phyloP scores from a whole-genome alignment of 805 yeast genomes.

The Ogataea nonfermentans region DNA sequence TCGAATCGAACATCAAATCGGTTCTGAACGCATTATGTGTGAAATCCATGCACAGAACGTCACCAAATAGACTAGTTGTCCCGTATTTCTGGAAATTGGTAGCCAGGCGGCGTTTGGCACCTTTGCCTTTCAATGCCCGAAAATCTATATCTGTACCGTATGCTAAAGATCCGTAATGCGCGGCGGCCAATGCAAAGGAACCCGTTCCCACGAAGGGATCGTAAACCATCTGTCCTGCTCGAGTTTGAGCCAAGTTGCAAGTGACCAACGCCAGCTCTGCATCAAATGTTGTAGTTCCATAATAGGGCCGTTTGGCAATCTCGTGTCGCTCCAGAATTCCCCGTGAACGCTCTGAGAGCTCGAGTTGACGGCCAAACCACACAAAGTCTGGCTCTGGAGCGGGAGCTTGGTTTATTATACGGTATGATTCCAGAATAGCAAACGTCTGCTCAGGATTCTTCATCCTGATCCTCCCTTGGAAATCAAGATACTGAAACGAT shows the following conservation, averaged over 20 bases:
- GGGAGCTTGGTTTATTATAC: conserved; percentile 30
- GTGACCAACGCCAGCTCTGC: conserved; percentile 87
- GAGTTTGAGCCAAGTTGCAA: conserved; percentile 80
- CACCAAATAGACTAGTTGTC: conserved; percentile 57
- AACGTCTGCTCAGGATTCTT: conserved; percentile 71
- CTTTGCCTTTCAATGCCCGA: conserved; percentile 70
- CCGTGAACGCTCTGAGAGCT: conserved; percentile 54
- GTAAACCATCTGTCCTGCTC: conserved; percentile 63
- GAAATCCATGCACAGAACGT: conserved; percentile 88
- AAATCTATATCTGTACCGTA: conserved; percentile 92
- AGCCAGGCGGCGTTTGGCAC: conserved; percentile 33
- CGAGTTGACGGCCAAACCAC: conserved; percentile 77
- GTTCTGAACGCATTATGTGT: conserved; percentile 81
- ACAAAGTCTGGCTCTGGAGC: conserved; percentile 52
- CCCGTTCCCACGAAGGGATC: conserved; percentile 99
- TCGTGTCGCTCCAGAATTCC: conserved; percentile 76
- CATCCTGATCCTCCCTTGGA: conserved; percentile 76
- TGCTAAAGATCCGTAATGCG: conserved; percentile 75
- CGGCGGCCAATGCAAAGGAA: conserved; percentile 85
- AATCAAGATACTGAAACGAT: conserved; percentile 63
- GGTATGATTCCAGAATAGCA: conserved; percentile 73
- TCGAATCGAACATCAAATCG: conserved; percentile 66
- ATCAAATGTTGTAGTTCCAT: conserved; percentile 96
- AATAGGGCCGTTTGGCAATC: conserved; percentile 76
- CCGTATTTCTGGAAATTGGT: conserved; percentile 77